Evolutionary conservation across 495 filamentous ascomycete genomes (phyloP).

Genomic region (Neurospora sp.): DNA sequence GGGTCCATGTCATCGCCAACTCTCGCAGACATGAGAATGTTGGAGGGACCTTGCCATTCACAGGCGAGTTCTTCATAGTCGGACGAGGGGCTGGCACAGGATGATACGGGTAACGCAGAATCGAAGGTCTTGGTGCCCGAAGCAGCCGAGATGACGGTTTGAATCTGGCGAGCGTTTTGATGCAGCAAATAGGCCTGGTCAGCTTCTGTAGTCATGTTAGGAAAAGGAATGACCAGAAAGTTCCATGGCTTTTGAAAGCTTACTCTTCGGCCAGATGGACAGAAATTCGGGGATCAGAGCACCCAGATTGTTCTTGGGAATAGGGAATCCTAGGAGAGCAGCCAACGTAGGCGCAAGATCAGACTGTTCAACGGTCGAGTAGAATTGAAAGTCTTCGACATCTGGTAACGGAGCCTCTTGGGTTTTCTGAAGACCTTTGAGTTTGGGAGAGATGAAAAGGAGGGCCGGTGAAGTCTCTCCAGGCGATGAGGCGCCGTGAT

Average conservation of each 20-base stretch:
- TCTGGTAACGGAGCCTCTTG: constrained; percentile 31
- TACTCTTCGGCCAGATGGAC: constrained; percentile 55
- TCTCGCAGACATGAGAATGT: constrained; percentile 10
- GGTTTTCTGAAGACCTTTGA: constrained; percentile 46
- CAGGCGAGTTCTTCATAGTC: constrained; percentile 55
- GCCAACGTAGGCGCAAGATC: constrained; percentile 89
- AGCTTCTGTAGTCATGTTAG: constrained; percentile 24
- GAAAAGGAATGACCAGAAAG: constrained; percentile 5
- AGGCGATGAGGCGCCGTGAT: constrained; percentile 85
- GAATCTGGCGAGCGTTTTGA: constrained; percentile 70
- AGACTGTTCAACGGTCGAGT: constrained; percentile 76
- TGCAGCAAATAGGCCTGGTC: constrained; percentile 57
- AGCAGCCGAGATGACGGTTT: constrained; percentile 59
- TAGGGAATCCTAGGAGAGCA: constrained; percentile 74
- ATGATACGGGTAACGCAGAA: constrained; percentile 13
- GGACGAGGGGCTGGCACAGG: constrained; percentile 35
- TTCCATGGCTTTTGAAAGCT: constrained; percentile 11
- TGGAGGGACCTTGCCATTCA: constrained; percentile 43
- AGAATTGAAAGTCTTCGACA: constrained; percentile 63
- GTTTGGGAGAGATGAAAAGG: constrained; percentile 82
- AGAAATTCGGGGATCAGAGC: constrained; percentile 76
- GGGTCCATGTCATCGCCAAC: constrained; percentile 7
- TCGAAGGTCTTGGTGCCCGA: constrained; percentile 52
- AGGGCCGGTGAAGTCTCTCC: constrained; percentile 91
- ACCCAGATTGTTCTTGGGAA: constrained; percentile 87